phyloP scores from a whole-genome alignment of 2,329 filamentous ascomycete species.

The Beauveria pseudobassiana region DNA sequence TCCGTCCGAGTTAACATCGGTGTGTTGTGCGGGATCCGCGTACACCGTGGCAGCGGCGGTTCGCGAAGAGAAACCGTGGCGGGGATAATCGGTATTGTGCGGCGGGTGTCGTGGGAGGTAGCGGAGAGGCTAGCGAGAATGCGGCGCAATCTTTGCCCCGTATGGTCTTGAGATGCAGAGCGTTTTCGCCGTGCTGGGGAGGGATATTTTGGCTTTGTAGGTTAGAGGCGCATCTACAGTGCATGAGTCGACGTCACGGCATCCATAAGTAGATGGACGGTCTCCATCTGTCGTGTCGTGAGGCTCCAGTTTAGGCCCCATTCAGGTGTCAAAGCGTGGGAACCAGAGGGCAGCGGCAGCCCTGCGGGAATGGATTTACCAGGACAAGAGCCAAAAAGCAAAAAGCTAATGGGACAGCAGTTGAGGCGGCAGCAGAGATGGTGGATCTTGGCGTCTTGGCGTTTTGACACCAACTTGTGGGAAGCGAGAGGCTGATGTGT shows the following conservation, averaged over 20 bases:
- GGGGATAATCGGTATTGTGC: slow-evolving; percentile 3
- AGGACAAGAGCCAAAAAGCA: not conserved
- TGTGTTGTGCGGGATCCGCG: not conserved
- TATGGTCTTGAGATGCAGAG: not conserved
- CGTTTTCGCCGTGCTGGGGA: not conserved
- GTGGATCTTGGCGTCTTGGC: slow-evolving; percentile 8
- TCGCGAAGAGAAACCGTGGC: not conserved
- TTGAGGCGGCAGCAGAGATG: not conserved
- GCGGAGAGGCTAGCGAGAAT: not conserved
- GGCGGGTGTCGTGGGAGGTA: not conserved
- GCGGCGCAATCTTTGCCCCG: not conserved
- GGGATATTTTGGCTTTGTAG: not conserved
- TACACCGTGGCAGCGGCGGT: not conserved
- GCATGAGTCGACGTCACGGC: slow-evolving; percentile 8
- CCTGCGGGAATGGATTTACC: not conserved
- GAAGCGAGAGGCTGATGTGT: not conserved
- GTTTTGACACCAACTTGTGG: not conserved
- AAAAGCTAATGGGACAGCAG: not conserved
- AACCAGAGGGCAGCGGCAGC: not conserved
- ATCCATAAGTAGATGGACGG: not conserved
- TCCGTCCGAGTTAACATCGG: not conserved
- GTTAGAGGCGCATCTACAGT: not conserved
- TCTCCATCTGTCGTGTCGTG: slow-evolving; percentile 6
- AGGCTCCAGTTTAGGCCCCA: slow-evolving; percentile 10
- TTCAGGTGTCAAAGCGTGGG: slow-evolving; percentile 10